phyloP scores from a whole-genome alignment of 169 alveolate species.

The Sarcocystis neurona region DNA sequence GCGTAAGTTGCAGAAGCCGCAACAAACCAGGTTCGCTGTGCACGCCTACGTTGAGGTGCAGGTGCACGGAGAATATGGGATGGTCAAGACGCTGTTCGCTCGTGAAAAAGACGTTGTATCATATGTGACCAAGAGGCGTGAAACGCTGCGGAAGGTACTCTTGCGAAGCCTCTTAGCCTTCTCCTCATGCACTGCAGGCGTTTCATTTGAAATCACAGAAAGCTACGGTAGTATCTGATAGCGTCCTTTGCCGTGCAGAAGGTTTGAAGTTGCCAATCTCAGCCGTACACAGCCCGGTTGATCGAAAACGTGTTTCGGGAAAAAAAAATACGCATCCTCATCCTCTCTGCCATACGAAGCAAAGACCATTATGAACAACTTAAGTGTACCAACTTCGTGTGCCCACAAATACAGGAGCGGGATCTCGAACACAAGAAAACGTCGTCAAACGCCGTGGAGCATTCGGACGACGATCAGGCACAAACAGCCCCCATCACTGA shows the following conservation, averaged over 20 bases:
- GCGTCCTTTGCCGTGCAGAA: background rate
- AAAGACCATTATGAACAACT: background rate
- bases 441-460: background rate
- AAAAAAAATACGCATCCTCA: too few species aligned
- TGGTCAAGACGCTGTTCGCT: background rate
- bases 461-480: background rate
- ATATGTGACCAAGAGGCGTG: background rate
- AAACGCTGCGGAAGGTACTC: background rate
- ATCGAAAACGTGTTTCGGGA: background rate
- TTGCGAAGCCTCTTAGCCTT: background rate
- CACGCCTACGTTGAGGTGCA: too few species aligned
- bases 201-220: background rate
- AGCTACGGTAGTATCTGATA: background rate
- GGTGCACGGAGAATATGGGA: slow-evolving; percentile 10
- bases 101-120: background rate
- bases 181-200: background rate
- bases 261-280: background rate
- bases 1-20: too few species aligned
- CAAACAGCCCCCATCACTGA: background rate
- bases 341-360: background rate
- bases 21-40: too few species aligned
- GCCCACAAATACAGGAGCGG: slow-evolving; percentile 1
- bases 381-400: too few species aligned
- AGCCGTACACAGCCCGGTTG: background rate
- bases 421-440: background rate